Conservation (phyloP, 2,329 filamentous ascomycete genomes). For the Zopfia rhizophila region DNA sequence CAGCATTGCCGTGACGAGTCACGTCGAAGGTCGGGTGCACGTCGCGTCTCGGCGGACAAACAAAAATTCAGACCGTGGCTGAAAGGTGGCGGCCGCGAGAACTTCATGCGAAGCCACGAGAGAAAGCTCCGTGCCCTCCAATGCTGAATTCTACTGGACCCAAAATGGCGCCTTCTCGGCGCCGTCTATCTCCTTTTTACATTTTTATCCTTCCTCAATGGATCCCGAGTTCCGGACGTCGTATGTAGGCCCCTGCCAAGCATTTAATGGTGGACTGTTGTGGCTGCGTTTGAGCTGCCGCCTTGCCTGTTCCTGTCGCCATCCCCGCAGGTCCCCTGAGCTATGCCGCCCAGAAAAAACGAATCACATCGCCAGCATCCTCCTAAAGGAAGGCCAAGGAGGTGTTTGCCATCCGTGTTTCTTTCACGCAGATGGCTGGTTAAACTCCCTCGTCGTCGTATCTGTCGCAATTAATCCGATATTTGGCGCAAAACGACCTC, state of each 20-base stretch:
- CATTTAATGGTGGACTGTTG: constrained; percentile 17
- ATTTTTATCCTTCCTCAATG: not conserved
- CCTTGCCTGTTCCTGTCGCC: constrained; percentile 39
- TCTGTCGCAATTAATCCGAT: too few relatives aligned
- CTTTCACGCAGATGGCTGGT: too few relatives aligned
- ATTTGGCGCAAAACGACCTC: too few relatives aligned
- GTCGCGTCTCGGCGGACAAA: not conserved
- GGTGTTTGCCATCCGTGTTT: too few relatives aligned
- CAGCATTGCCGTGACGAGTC: constrained; percentile 19
- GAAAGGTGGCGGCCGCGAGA: not conserved
- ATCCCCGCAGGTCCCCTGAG: constrained; percentile 36
- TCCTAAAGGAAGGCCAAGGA: not conserved
- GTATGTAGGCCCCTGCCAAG: constrained; percentile 46
- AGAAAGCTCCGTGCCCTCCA: constrained; percentile 3
- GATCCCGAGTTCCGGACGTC: constrained; percentile 1
- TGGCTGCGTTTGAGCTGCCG: constrained; percentile 25
- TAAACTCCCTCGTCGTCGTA: too few relatives aligned
- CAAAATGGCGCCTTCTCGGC: not conserved
- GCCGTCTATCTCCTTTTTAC: constrained; percentile 16
- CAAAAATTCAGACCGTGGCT: constrained; percentile 1
- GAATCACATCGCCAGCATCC: constrained; percentile 30
- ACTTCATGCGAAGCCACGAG: constrained; percentile 8
- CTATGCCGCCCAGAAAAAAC: constrained; percentile 21
- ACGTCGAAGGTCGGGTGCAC: too few relatives aligned
- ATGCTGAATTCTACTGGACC: constrained; percentile 14